A percentile compares a stretch with the other conserved stretches of the same genome.
Conservation (phyloP, 2,329 filamentous ascomycete species). For the Xylariaceae sp. region DNA sequence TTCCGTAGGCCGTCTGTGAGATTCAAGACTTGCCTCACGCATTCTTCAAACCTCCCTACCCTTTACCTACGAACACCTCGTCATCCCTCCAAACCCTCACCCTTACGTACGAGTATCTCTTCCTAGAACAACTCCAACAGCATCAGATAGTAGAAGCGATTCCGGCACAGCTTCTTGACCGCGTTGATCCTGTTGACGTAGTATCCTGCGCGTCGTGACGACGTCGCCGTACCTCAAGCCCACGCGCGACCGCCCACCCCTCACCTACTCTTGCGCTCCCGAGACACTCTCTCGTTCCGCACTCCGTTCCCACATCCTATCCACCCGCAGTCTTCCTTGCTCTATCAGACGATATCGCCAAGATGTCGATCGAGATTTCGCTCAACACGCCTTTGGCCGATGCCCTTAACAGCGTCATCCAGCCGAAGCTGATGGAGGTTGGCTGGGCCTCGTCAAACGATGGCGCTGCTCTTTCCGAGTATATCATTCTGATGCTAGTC, state of each 20-base stretch:
- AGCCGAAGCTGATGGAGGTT: constrained; percentile 86
- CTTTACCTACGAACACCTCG: constrained; percentile 9
- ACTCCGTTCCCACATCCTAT: neutral
- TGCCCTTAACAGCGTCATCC: constrained; percentile 74
- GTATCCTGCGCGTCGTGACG: constrained; percentile 15
- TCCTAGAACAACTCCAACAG: neutral
- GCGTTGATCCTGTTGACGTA: constrained; percentile 1
- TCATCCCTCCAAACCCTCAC: constrained; percentile 8
- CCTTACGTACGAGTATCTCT: neutral
- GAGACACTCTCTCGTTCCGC: neutral
- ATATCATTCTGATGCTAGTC: constrained; percentile 94
- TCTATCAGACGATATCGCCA: constrained; percentile 23
- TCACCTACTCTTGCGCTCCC: constrained; percentile 5
- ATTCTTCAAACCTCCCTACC: constrained; percentile 20
- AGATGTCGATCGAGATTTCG: constrained; percentile 72
- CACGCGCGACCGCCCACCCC: constrained; percentile 7
- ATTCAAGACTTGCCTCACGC: constrained; percentile 18
- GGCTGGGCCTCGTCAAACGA: constrained; percentile 77
- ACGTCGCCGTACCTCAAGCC: constrained; percentile 15
- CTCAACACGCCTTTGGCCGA: constrained; percentile 79
- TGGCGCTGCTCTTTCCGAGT: constrained; percentile 77
- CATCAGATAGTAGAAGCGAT: neutral
- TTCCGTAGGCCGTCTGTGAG: constrained; percentile 4
- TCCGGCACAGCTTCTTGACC: neutral
- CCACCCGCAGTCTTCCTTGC: neutral